A percentile compares a stretch with the other conserved stretches of the same genome.
These are phyloP conservation scores for Pachysolen tannophilus DNA, from an alignment of 805 yeast genomes.

Conservation along the genomic window DNA sequence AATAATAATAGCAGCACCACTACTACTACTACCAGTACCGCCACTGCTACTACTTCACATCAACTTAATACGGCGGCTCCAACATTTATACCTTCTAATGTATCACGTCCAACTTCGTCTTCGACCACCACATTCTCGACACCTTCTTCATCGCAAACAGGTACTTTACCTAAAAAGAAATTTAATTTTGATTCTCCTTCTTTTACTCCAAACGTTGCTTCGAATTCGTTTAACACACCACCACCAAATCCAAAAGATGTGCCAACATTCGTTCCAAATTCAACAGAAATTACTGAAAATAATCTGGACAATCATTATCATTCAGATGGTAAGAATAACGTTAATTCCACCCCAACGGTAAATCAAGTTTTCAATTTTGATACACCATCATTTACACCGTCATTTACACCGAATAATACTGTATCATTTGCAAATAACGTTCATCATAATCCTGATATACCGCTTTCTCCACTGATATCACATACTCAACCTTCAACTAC, in stretches of 20 bases:
- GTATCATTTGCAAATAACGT: constrained; percentile 9
- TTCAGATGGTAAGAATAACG: no score
- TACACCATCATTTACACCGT: constrained; percentile 19
- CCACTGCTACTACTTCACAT: not conserved
- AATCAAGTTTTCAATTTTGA: not conserved
- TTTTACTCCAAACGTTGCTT: constrained; percentile 35
- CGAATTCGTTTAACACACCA: constrained; percentile 29
- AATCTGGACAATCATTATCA: no score
- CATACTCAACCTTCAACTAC: constrained; percentile 6
- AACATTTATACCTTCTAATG: constrained; percentile 7
- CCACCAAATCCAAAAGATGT: constrained; percentile 42
- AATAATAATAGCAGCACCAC: constrained; percentile 1
- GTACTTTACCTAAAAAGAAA: constrained; percentile 25
- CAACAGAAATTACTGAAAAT: constrained; percentile 1
- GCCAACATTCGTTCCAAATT: constrained; percentile 42
- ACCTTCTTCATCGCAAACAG: constrained; percentile 9
- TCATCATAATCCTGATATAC: no score
- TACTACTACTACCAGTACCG: constrained; percentile 1
- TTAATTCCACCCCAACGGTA: not conserved
- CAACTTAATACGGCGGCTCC: not conserved
- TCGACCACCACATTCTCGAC: constrained; percentile 3
- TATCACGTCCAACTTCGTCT: constrained; percentile 10
- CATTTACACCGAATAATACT: constrained; percentile 25
- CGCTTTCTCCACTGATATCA: constrained; percentile 1
- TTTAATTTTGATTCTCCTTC: constrained; percentile 50